A percentile compares a stretch with the other conserved stretches of the same genome.
These are phyloP conservation scores for Protea cynaroides DNA, from an alignment of 164 flowering plant genomes.

Conservation along the genomic window DNA sequence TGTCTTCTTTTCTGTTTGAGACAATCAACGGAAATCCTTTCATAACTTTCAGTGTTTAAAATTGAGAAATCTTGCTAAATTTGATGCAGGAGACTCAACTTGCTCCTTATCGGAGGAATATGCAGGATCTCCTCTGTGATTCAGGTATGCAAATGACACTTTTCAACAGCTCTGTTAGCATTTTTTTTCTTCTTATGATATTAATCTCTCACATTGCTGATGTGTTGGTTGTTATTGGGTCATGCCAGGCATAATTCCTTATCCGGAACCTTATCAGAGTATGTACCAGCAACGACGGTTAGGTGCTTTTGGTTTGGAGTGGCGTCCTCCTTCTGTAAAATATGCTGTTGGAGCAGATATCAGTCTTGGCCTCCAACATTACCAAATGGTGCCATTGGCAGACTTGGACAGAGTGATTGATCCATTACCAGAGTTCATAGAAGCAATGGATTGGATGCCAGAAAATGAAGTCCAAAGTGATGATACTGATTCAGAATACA, in stretches of 20 bases:
- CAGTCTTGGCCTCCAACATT: slow-evolving; percentile 54
- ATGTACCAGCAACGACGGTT: slow-evolving; percentile 77
- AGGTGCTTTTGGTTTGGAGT: slow-evolving; percentile 82
- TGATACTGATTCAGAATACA: slow-evolving; percentile 83
- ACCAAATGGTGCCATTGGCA: slow-evolving; percentile 59
- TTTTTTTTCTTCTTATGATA: neutral
- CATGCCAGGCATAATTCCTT: slow-evolving; percentile 81
- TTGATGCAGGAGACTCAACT: slow-evolving; percentile 89
- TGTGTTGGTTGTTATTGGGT: slow-evolving; percentile 11
- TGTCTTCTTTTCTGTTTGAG: no score
- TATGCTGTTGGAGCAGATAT: slow-evolving; percentile 78
- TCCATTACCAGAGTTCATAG: slow-evolving; percentile 61
- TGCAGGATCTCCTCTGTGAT: slow-evolving; percentile 93
- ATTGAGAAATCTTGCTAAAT: slow-evolving; percentile 11
- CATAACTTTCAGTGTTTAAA: neutral
- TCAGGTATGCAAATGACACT: slow-evolving; percentile 42
- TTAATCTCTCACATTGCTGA: slow-evolving; percentile 2
- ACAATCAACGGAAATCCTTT: no score
- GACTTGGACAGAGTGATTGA: slow-evolving; percentile 75
- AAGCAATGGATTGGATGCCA: slow-evolving; percentile 75
- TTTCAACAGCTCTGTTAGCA: neutral
- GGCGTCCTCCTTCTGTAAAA: slow-evolving; percentile 72
- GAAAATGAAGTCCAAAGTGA: slow-evolving; percentile 68
- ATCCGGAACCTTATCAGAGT: slow-evolving; percentile 90
- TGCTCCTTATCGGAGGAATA: slow-evolving; percentile 72